Conservation (phyloP, 345 rosid species). For the Mercurialis annua region DNA sequence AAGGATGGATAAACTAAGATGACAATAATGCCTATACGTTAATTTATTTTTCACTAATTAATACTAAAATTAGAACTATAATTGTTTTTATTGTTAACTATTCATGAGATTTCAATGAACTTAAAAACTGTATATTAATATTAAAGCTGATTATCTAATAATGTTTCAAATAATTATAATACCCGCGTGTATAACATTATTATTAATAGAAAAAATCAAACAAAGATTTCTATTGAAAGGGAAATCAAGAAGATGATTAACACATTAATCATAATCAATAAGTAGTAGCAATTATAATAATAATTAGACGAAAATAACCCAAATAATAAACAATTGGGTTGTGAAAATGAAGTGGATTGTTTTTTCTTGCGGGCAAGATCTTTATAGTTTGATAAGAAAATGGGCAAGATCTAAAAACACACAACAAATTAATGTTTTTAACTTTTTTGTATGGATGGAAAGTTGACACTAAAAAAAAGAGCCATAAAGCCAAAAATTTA, state of each 20-base stretch:
- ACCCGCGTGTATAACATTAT: too few species aligned
- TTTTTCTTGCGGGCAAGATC: slow-evolving; percentile 32
- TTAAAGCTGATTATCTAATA: too few species aligned
- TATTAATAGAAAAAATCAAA: neutral
- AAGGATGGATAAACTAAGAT: too few species aligned
- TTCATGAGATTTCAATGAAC: too few species aligned
- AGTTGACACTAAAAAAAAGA: slow-evolving; percentile 8
- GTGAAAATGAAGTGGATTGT: neutral
- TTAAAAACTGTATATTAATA: too few species aligned
- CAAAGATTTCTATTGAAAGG: neutral
- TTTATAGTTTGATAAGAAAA: neutral
- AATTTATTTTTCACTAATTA: too few species aligned
- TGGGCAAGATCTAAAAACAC: slow-evolving; percentile 12
- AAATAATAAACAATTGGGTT: neutral
- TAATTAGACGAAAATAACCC: neutral
- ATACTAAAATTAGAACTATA: too few species aligned
- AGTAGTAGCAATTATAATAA: neutral
- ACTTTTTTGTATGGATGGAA: neutral
- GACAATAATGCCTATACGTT: too few species aligned
- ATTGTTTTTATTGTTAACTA: too few species aligned
- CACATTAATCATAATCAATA: neutral
- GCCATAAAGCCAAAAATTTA: slow-evolving; percentile 31
- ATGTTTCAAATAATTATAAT: too few species aligned
- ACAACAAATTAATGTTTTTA: neutral
- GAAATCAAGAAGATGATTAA: neutral